Evolutionary conservation across 768 basidiomycete species (phyloP), one percentile per base, ranked within the genome.

Genomic region (Pleurotus tuoliensis): DNA sequence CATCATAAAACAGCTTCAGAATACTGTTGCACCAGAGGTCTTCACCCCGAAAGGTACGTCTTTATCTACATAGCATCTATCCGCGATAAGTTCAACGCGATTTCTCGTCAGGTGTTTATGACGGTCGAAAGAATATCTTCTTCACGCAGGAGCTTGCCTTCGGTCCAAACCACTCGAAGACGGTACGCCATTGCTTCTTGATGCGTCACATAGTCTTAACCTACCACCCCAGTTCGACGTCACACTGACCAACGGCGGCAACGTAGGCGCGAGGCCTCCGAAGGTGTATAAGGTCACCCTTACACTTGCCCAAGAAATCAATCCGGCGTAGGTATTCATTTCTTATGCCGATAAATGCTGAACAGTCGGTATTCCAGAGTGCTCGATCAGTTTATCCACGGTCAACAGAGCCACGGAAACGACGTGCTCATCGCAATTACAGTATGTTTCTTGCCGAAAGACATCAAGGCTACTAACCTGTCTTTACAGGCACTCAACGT

Each of bases 341-440:
- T 6, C 15, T 11, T 47, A 18, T 8, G n/a, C 20, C 16, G 7
- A 16, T 27, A 13, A 25, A 15, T 7, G 11, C 15, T 20, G 13
- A 5, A 40, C 45, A 9, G 11, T 56, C 37, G 30, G 20, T 47
- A 8, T 11, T 20, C 15, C 56, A 92, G 90, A 61, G 76, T 88
- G 0, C 73, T 91, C 1, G 69, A 76, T 3, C 80, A 83, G 0
- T 92, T 86, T 61, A 73, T 90, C 2, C 61, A 72, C 37, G 88
- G 88, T 1, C 68, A 79, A 40, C 87, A 90, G 58, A 82, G 82
- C 0, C 80, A 84, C 25, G 88, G 91, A 55, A 89, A 88, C 56
- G 69, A 66, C 4, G 86, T 91, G 4, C 63, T 84, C 39, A 86
- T 77, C 0, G 83, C 86, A 0, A 76, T 91, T 41, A 88, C 81